Conservation (phyloP, 2,329 filamentous ascomycete genomes). For the Colletotrichum godetiae region DNA sequence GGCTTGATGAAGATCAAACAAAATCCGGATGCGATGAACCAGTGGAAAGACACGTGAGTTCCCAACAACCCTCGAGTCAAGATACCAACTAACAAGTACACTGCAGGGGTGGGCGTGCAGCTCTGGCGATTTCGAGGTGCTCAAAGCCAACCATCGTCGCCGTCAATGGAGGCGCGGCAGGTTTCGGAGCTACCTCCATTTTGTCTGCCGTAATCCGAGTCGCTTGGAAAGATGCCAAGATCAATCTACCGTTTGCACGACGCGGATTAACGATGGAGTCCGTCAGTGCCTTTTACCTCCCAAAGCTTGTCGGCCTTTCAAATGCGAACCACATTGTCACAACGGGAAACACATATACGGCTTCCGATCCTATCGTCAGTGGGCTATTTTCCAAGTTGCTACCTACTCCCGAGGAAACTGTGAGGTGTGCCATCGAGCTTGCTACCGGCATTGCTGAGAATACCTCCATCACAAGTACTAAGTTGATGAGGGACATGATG, state of each 20-base stretch:
- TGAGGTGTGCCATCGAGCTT: no score
- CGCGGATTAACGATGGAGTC: slow-evolving; percentile 36
- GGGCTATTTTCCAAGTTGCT: no score
- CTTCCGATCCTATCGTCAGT: slow-evolving; percentile 12
- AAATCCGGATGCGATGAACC: neutral
- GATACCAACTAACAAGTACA: no score
- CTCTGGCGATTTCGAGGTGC: slow-evolving; percentile 31
- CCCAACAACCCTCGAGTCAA: no score
- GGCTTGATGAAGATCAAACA: neutral
- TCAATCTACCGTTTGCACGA: slow-evolving; percentile 35
- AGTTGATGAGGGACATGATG: slow-evolving; percentile 34
- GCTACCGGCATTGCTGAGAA: slow-evolving; percentile 8
- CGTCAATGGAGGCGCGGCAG: slow-evolving; percentile 34
- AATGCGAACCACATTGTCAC: slow-evolving; percentile 33
- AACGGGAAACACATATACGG: slow-evolving; percentile 27
- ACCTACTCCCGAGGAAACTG: no score
- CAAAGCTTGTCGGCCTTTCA: slow-evolving; percentile 29
- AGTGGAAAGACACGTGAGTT: slow-evolving; percentile 3
- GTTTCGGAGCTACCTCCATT: slow-evolving; percentile 35
- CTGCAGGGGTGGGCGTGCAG: slow-evolving; percentile 44
- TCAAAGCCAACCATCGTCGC: slow-evolving; percentile 37
- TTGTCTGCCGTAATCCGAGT: slow-evolving; percentile 30
- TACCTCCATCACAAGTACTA: slow-evolving; percentile 27
- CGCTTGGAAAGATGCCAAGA: slow-evolving; percentile 21
- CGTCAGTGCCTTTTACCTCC: slow-evolving; percentile 35